A percentile compares a stretch with the other conserved stretches of the same genome.
These are phyloP conservation scores for Solanum pinnatisectum DNA, from an alignment of 257 asterid genomes.

Conservation along the genomic window DNA sequence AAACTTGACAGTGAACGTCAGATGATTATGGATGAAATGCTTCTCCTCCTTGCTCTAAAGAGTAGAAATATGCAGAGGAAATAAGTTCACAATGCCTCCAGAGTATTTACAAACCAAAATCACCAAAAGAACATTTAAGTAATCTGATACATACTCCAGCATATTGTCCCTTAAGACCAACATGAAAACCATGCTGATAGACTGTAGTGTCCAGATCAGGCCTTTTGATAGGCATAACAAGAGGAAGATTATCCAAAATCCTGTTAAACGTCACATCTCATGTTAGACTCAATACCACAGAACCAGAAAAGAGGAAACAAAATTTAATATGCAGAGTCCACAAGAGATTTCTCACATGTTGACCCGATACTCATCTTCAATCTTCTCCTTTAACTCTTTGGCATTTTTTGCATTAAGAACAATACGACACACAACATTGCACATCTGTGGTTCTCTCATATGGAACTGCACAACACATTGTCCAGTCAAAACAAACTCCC, in stretches of 20 bases:
- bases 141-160: constrained; percentile 52
- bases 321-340: background rate
- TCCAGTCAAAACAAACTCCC: background rate
- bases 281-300: background rate
- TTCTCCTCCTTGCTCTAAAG: constrained; percentile 55
- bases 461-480: constrained; percentile 19
- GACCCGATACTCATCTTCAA: constrained; percentile 37
- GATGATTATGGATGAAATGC: constrained; percentile 65
- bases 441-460: constrained; percentile 42
- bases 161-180: constrained; percentile 67
- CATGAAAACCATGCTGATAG: constrained; percentile 72
- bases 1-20: constrained; percentile 62
- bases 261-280: constrained; percentile 24
- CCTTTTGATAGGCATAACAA: constrained; percentile 64
- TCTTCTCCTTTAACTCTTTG: constrained; percentile 37
- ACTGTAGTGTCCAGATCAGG: constrained; percentile 36
- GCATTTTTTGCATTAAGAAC: constrained; percentile 33
- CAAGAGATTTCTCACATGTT: constrained; percentile 20
- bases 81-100: constrained; percentile 1
- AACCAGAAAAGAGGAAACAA: background rate
- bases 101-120: background rate
- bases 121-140: background rate
- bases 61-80: constrained; percentile 1
- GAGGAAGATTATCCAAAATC: constrained; percentile 92
- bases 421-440: constrained; percentile 21